phyloP scores from a whole-genome alignment of 176 grass and related monocot species.

The Bromus sterilis region DNA sequence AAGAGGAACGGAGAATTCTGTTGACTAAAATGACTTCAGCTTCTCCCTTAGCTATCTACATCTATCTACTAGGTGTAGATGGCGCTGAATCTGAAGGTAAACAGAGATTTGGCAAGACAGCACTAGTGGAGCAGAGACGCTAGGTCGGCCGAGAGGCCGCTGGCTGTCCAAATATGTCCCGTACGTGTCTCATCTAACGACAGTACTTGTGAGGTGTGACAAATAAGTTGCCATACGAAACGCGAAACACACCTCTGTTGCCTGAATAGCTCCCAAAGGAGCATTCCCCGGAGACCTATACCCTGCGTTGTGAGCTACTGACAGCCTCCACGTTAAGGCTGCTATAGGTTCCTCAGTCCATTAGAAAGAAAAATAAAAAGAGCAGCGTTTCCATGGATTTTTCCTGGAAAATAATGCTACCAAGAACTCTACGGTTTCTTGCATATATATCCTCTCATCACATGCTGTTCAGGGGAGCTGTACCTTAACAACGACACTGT shows the following conservation, averaged over 20 bases:
- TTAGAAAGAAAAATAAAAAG: no score
- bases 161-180: neutral
- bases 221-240: neutral
- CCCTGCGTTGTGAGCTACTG: neutral
- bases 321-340: neutral
- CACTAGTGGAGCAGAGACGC: neutral
- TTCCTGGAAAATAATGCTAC: neutral
- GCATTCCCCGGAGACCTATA: neutral
- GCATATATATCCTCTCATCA: neutral
- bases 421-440: neutral
- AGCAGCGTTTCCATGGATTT: neutral
- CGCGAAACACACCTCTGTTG: neutral
- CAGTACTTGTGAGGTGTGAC: neutral
- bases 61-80: neutral
- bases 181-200: neutral
- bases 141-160: neutral
- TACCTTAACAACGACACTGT: conserved; percentile 13
- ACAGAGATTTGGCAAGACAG: neutral
- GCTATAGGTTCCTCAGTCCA: no score
- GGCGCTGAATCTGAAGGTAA: neutral
- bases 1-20: neutral
- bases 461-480: conserved; percentile 1
- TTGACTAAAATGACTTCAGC: neutral
- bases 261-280: neutral
- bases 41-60: neutral